These are phyloP conservation scores for Pistacia integerrima DNA, from an alignment of 345 rosid species.

Conservation along the genomic window DNA sequence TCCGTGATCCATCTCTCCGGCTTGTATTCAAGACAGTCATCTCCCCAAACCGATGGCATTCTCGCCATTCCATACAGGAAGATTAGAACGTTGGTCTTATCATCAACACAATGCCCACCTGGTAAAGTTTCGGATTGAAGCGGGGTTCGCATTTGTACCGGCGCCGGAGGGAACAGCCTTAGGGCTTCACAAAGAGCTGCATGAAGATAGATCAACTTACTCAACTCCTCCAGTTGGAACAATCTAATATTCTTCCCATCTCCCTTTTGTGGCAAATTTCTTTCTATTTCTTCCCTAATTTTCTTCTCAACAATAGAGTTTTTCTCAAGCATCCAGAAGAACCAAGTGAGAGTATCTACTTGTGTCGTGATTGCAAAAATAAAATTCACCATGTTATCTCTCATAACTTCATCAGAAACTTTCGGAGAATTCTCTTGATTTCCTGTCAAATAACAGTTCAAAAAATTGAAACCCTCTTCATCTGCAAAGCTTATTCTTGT, in stretches of 20 bases:
- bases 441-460: slow-evolving; percentile 19
- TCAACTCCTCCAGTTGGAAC: background rate
- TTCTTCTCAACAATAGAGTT: slow-evolving; percentile 16
- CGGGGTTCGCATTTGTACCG: background rate
- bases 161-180: slow-evolving; percentile 5
- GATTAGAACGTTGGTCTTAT: background rate
- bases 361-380: slow-evolving; percentile 16
- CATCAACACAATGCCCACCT: background rate
- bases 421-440: background rate
- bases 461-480: slow-evolving; percentile 8
- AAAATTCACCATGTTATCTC: slow-evolving; percentile 3
- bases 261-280: background rate
- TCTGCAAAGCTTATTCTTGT: background rate
- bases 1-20: slow-evolving; percentile 34
- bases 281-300: slow-evolving; percentile 14
- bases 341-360: slow-evolving; percentile 20
- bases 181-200: slow-evolving; percentile 25
- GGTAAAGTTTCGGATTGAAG: background rate
- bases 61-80: slow-evolving; percentile 11
- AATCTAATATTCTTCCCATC: background rate
- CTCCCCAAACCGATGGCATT: slow-evolving; percentile 17
- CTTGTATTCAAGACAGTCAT: slow-evolving; percentile 30
- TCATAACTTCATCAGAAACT: background rate
- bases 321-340: slow-evolving; percentile 27
- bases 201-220: slow-evolving; percentile 17